phyloP scores from a whole-genome alignment of 495 filamentous ascomycete species.

The Penicillium soppii region DNA sequence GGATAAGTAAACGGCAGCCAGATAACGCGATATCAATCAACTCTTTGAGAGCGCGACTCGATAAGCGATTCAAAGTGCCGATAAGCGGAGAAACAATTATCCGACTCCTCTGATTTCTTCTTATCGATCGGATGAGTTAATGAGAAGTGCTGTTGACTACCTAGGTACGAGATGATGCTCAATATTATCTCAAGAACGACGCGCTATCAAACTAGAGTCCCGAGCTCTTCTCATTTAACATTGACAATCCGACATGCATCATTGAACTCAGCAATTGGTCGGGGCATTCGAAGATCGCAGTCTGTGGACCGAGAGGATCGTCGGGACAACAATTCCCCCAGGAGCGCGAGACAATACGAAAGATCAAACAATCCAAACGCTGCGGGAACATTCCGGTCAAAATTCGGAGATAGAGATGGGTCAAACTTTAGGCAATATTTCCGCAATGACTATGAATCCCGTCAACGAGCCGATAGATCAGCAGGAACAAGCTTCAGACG shows the following conservation, averaged over 20 bases:
- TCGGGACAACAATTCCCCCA: neutral
- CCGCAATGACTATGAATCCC: too few relatives aligned
- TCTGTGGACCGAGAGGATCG: conserved; percentile 11
- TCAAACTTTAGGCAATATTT: too few relatives aligned
- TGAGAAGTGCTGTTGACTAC: too few relatives aligned
- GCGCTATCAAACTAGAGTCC: neutral
- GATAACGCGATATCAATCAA: too few relatives aligned
- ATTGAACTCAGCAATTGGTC: conserved; percentile 55
- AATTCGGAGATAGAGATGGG: neutral
- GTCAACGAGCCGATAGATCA: neutral
- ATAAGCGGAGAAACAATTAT: neutral
- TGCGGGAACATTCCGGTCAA: neutral
- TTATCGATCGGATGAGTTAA: neutral
- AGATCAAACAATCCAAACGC: neutral
- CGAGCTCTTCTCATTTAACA: neutral
- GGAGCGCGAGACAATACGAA: neutral
- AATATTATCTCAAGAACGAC: conserved; percentile 3
- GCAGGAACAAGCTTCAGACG: neutral
- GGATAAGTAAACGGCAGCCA: too few relatives aligned
- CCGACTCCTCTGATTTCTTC: neutral
- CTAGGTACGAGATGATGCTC: conserved; percentile 5
- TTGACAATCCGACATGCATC: conserved; percentile 43
- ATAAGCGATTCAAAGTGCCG: too few relatives aligned
- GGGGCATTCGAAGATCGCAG: conserved; percentile 47
- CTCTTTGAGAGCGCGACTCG: too few relatives aligned